Conservation (phyloP, 352 stramenopile species). For the Pythium utonaiense region DNA sequence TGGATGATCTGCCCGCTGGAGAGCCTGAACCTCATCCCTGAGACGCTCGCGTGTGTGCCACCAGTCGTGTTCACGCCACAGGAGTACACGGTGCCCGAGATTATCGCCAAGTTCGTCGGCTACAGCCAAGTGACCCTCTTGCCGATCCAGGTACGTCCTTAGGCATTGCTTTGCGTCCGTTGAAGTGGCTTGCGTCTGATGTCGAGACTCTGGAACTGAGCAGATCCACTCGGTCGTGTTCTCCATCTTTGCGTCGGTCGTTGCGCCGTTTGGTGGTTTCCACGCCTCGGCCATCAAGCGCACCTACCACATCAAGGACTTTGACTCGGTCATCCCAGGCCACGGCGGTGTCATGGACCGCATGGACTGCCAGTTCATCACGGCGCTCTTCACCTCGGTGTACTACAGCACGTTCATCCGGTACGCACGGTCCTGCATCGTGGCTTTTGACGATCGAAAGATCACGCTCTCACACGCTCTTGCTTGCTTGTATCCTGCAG, state of each 20-base stretch:
- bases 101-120: constrained; percentile 79
- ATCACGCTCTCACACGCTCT: not conserved
- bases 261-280: constrained; percentile 99
- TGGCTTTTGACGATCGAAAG: not conserved
- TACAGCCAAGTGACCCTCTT: constrained; percentile 76
- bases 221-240: constrained; percentile 97
- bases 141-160: constrained; percentile 66
- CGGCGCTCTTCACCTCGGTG: constrained; percentile 93
- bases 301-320: constrained; percentile 99
- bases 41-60: constrained; percentile 61
- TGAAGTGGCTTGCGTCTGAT: constrained; percentile 8
- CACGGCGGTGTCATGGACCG: constrained; percentile 97
- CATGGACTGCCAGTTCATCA: constrained; percentile 98
- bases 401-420: constrained; percentile 98
- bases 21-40: constrained; percentile 70
- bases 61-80: constrained; percentile 58
- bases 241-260: constrained; percentile 95
- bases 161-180: not conserved
- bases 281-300: constrained; percentile 98
- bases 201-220: constrained; percentile 20
- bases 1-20: constrained; percentile 94
- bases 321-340: constrained; percentile 97
- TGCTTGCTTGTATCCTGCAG: constrained; percentile 25
- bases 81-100: constrained; percentile 59
- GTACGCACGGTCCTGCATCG: constrained; percentile 25